phyloP scores from a whole-genome alignment of 2,329 filamentous ascomycete genomes.

The Pseudogymnoascus sp. region DNA sequence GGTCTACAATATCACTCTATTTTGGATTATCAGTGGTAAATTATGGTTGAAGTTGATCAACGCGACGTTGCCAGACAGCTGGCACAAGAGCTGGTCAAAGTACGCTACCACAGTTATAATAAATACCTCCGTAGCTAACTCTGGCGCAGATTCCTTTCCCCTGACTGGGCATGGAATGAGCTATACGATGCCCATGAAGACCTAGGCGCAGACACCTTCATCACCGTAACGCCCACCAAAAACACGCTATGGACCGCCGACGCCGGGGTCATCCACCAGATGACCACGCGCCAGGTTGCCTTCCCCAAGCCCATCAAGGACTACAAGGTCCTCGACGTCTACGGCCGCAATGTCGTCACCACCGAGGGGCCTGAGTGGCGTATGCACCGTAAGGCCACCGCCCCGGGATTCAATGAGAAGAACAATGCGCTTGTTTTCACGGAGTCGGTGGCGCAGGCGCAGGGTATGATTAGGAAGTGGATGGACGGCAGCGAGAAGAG shows the following conservation, averaged over 20 bases:
- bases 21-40: constrained; percentile 49
- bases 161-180: constrained; percentile 52
- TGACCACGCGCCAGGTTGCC: constrained; percentile 58
- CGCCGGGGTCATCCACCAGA: constrained; percentile 58
- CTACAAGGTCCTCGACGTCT: constrained; percentile 55
- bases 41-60: constrained; percentile 51
- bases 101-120: constrained; percentile 32
- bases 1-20: constrained; percentile 40
- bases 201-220: constrained; percentile 52
- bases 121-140: constrained; percentile 13
- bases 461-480: constrained; percentile 55
- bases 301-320: constrained; percentile 62
- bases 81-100: constrained; percentile 54
- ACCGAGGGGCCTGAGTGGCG: constrained; percentile 65
- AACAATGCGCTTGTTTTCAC: constrained; percentile 62
- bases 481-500: constrained; percentile 35
- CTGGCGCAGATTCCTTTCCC: constrained; percentile 42
- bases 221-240: constrained; percentile 52
- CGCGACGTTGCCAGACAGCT: constrained; percentile 42
- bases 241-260: constrained; percentile 52
- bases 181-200: constrained; percentile 51
- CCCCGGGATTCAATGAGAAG: constrained; percentile 68
- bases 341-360: constrained; percentile 64
- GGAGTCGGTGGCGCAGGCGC: constrained; percentile 57
- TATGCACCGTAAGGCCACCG: constrained; percentile 63